Conservation (phyloP, 1,139 yeast genomes). For the Arxiozyma heterogenica region DNA sequence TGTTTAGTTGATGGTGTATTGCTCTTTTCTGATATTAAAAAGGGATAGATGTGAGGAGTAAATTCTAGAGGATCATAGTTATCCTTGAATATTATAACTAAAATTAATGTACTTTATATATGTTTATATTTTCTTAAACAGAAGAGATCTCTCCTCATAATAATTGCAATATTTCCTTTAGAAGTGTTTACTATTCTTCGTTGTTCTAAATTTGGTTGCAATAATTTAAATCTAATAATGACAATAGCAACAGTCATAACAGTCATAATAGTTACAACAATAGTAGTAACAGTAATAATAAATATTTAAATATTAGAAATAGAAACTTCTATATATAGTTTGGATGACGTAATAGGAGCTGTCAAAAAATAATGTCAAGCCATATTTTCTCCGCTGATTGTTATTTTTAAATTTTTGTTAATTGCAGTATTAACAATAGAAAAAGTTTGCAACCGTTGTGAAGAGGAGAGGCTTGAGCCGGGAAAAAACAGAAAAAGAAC, state of each 20-base stretch:
- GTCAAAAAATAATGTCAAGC: not conserved
- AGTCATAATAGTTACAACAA: too few relatives aligned
- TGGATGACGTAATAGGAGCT: not conserved
- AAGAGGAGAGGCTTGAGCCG: too few relatives aligned
- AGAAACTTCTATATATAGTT: not conserved
- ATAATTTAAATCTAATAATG: too few relatives aligned
- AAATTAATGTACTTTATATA: not conserved
- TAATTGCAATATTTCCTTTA: not conserved
- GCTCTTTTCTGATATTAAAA: too few relatives aligned
- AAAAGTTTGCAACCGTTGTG: too few relatives aligned
- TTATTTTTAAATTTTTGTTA: not conserved
- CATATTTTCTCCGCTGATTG: not conserved
- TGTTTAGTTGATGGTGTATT: not conserved
- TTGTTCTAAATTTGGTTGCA: not conserved
- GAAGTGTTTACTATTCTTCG: not conserved
- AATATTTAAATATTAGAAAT: too few relatives aligned
- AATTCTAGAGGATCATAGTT: not conserved
- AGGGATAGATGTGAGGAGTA: not conserved
- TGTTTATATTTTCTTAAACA: not conserved
- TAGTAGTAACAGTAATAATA: too few relatives aligned
- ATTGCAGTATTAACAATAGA: too few relatives aligned
- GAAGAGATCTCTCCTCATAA: too few relatives aligned
- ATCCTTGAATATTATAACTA: too few relatives aligned
- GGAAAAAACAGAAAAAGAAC: too few relatives aligned
- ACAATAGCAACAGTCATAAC: too few relatives aligned